Conservation (phyloP, 345 rosid genomes). For the Gossypium bickii region DNA sequence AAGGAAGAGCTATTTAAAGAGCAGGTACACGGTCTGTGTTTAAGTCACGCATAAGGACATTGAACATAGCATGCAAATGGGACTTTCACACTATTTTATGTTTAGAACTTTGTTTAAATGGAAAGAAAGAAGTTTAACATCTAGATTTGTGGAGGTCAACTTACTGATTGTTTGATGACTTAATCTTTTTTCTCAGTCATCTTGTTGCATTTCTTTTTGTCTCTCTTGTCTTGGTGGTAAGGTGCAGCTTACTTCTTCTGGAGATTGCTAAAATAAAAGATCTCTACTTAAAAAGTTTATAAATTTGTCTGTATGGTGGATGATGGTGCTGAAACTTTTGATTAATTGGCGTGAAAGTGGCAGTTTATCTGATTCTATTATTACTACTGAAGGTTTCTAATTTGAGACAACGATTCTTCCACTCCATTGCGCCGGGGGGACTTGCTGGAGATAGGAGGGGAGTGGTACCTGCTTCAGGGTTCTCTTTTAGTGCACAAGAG, state of each 20-base stretch:
- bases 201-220: neutral
- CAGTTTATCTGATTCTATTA: constrained; percentile 10
- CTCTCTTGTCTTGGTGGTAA: neutral
- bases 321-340: no score
- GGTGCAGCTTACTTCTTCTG: neutral
- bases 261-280: neutral
- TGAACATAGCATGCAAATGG: neutral
- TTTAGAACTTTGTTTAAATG: constrained; percentile 7
- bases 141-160: neutral
- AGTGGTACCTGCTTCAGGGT: constrained; percentile 97
- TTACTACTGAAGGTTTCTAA: constrained; percentile 57
- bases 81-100: neutral
- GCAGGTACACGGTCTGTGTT: constrained; percentile 51
- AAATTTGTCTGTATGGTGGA: no score
- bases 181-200: no score
- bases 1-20: constrained; percentile 93
- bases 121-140: neutral
- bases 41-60: constrained; percentile 3
- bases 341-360: no score
- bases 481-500: constrained; percentile 83
- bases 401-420: constrained; percentile 80
- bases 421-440: constrained; percentile 96
- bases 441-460: constrained; percentile 99
- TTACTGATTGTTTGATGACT: neutral
- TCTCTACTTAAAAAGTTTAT: neutral